A percentile compares a stretch with the other conserved stretches of the same genome.
phyloP scores from a whole-genome alignment of 192 early-diverging fungal genomes.

The Coemansia sp. region DNA sequence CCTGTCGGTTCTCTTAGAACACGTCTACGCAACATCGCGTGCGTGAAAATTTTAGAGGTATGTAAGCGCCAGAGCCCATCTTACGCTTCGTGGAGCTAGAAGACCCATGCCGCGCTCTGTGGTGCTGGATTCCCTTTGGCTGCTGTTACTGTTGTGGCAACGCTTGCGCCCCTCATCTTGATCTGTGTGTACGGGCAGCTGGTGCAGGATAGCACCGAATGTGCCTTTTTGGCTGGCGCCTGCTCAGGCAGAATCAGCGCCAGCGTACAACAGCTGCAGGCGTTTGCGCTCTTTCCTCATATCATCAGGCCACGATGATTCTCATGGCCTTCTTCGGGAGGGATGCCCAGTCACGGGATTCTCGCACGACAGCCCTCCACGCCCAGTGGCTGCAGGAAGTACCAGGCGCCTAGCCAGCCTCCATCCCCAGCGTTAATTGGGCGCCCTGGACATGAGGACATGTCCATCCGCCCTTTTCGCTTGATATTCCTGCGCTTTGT shows the following conservation, averaged over 20 bases:
- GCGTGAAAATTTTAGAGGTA: conserved; percentile 16
- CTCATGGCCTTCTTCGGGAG: neutral
- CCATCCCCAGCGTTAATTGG: neutral
- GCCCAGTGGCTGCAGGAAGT: neutral
- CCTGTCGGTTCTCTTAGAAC: conserved; percentile 6
- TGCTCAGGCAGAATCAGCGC: neutral
- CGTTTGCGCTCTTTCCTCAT: conserved; percentile 2
- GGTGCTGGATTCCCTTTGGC: neutral
- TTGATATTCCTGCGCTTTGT: neutral
- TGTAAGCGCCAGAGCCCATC: neutral
- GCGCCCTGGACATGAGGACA: neutral
- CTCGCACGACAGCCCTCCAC: neutral
- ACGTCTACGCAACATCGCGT: conserved; percentile 10
- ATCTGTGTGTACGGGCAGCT: neutral
- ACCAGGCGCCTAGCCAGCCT: conserved; percentile 1
- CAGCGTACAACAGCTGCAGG: too few relatives aligned
- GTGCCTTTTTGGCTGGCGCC: neutral
- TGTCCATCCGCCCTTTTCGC: neutral
- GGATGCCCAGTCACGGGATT: conserved; percentile 1
- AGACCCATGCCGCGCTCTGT: too few relatives aligned
- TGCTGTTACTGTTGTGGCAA: conserved; percentile 14
- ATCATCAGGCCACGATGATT: neutral
- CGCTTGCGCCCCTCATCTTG: neutral
- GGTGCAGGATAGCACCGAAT: neutral
- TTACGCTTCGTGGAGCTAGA: too few relatives aligned